Evolutionary conservation across 2,329 filamentous ascomycete species (phyloP).

Genomic region (Cercospora nicotianae): DNA sequence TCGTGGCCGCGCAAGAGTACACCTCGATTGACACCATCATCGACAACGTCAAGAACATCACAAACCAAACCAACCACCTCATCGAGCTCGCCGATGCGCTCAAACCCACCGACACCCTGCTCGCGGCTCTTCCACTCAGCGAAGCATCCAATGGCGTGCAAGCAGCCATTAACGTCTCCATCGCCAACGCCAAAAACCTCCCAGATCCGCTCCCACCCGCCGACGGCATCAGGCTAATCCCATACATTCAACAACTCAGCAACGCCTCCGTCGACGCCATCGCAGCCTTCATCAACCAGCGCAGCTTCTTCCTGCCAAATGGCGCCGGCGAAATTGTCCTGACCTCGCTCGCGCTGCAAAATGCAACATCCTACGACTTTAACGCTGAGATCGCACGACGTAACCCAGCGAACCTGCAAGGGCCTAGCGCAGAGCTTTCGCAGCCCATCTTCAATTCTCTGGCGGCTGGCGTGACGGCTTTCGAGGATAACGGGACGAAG

Average conservation of each 20-base stretch:
- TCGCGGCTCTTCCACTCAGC: constrained; percentile 13
- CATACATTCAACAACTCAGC: constrained; percentile 13
- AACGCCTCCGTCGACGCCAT: constrained; percentile 16
- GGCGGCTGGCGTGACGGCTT: constrained; percentile 16
- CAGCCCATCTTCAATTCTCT: constrained; percentile 7
- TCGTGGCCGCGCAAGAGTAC: constrained; percentile 3
- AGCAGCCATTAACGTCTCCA: constrained; percentile 11
- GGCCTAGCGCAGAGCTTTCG: constrained; percentile 5
- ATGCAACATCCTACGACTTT: constrained; percentile 15
- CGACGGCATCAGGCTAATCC: constrained; percentile 16
- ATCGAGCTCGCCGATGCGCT: constrained; percentile 2
- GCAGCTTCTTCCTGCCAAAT: constrained; percentile 14
- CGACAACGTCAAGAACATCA: constrained; percentile 18
- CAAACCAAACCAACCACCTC: constrained; percentile 12
- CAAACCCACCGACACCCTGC: not conserved
- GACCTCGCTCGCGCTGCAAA: constrained; percentile 11
- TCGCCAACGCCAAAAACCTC: constrained; percentile 16
- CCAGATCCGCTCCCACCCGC: constrained; percentile 7
- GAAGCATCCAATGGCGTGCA: constrained; percentile 9
- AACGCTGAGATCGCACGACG: constrained; percentile 6
- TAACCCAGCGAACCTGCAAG: constrained; percentile 10
- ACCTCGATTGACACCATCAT: constrained; percentile 18
- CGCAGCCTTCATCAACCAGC: constrained; percentile 11
- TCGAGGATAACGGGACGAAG: constrained; percentile 10
- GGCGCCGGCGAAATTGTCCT: constrained; percentile 10